phyloP scores from a whole-genome alignment of 1,284 basidiomycete species.

The Xanthoconium separans region DNA sequence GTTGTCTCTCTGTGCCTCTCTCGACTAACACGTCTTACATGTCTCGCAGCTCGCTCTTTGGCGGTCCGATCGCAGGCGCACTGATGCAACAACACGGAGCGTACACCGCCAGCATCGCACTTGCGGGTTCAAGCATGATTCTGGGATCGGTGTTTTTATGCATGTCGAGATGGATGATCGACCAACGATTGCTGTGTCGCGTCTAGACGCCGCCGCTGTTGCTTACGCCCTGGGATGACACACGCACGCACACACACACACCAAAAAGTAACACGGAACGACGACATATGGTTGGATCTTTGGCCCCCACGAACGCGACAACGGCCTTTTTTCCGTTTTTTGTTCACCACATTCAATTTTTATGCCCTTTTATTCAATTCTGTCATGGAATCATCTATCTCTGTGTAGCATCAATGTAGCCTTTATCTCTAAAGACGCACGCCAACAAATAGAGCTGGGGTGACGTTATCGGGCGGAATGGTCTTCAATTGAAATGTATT shows the following conservation, averaged over 20 bases:
- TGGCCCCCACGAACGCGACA: background rate
- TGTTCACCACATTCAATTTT: too few species aligned
- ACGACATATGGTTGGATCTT: background rate
- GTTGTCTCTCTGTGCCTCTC: constrained; percentile 5
- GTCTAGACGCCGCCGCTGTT: constrained; percentile 16
- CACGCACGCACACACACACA: background rate
- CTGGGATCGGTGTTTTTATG: constrained; percentile 55
- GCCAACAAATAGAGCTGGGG: constrained; percentile 5
- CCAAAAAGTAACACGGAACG: background rate
- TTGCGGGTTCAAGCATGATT: constrained; percentile 56
- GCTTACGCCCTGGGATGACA: too few species aligned
- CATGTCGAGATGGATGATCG: constrained; percentile 45
- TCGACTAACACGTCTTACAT: background rate
- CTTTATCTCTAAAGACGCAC: constrained; percentile 20
- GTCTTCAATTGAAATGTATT: constrained; percentile 26
- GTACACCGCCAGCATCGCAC: constrained; percentile 54
- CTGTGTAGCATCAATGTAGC: constrained; percentile 31
- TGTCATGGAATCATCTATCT: constrained; percentile 15
- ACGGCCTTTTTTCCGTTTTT: background rate
- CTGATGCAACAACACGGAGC: constrained; percentile 47
- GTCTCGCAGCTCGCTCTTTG: constrained; percentile 49
- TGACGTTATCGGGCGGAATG: background rate
- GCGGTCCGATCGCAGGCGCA: constrained; percentile 58
- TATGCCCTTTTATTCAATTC: too few species aligned
- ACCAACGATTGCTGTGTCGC: constrained; percentile 36